Conservation (phyloP, 2,329 filamentous ascomycete genomes). For the Tolypocladium album region DNA sequence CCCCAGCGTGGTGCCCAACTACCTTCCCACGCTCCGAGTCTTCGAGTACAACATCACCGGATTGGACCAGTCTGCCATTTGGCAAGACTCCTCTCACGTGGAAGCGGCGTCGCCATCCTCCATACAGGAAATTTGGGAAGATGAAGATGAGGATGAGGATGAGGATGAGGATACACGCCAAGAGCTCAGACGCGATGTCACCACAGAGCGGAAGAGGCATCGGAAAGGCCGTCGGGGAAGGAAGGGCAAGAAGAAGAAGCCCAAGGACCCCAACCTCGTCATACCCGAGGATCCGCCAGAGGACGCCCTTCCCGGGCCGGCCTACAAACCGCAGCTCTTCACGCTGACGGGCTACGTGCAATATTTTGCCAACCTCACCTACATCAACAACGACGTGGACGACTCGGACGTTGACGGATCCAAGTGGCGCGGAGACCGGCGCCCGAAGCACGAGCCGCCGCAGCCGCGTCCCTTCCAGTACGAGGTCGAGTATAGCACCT, state of each 20-base stretch:
- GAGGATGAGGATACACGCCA: constrained; percentile 1
- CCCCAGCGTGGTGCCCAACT: constrained; percentile 86
- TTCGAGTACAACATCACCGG: constrained; percentile 87
- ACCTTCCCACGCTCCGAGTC: constrained; percentile 82
- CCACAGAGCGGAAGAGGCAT: constrained; percentile 22
- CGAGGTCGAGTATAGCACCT: constrained; percentile 80
- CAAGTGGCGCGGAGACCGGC: constrained; percentile 56
- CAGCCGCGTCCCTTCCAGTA: constrained; percentile 57
- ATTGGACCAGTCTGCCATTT: constrained; percentile 45
- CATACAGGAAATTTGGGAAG: constrained; percentile 7
- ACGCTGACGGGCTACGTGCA: constrained; percentile 75
- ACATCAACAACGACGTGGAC: constrained; percentile 65
- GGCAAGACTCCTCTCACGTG: constrained; percentile 24
- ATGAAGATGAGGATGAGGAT: constrained; percentile 25
- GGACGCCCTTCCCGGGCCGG: constrained; percentile 68
- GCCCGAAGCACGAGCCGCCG: constrained; percentile 37
- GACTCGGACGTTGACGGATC: constrained; percentile 18
- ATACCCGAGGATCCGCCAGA: constrained; percentile 65
- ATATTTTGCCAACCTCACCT: constrained; percentile 89
- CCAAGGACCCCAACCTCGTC: constrained; percentile 48
- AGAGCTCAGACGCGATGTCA: constrained; percentile 17
- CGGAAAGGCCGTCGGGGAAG: constrained; percentile 31
- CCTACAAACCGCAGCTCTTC: constrained; percentile 76
- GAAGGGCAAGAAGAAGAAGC: constrained; percentile 36
- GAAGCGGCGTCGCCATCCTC: constrained; percentile 2